A percentile compares a stretch with the other conserved stretches of the same genome.
These are phyloP conservation scores for Amanita fuliginea DNA, from an alignment of 768 basidiomycete species.

Conservation along the genomic window DNA sequence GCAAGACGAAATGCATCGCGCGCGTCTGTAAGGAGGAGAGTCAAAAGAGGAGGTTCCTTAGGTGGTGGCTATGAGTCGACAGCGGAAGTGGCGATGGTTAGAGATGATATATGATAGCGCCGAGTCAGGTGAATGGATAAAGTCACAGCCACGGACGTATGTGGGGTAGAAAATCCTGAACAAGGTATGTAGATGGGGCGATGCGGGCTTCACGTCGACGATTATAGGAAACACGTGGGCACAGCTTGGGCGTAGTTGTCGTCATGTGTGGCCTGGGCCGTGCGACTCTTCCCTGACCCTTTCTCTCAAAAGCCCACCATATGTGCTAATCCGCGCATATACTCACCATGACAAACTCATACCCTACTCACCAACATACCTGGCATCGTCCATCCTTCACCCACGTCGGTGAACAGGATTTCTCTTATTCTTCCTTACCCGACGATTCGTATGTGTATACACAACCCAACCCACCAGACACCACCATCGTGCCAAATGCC, in stretches of 20 bases:
- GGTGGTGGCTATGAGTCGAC: too few relatives aligned
- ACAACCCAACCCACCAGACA: constrained; percentile 5
- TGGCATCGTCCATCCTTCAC: constrained; percentile 17
- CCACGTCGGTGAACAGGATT: constrained; percentile 25
- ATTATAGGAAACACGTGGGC: background rate
- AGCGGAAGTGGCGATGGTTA: too few relatives aligned
- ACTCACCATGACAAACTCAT: constrained; percentile 13
- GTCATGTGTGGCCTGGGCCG: background rate
- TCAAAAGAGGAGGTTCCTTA: too few relatives aligned
- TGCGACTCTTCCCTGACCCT: background rate
- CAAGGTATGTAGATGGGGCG: background rate
- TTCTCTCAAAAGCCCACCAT: background rate
- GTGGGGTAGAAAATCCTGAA: too few relatives aligned
- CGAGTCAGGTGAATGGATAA: too few relatives aligned
- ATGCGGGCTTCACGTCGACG: background rate
- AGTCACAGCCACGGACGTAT: too few relatives aligned
- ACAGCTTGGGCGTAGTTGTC: background rate
- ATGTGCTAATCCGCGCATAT: background rate
- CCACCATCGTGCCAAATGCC: constrained; percentile 7
- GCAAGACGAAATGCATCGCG: background rate
- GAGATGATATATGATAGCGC: too few relatives aligned
- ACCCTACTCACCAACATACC: constrained; percentile 12
- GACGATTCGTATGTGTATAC: constrained; percentile 1
- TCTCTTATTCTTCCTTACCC: constrained; percentile 9
- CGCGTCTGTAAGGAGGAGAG: too few relatives aligned